phyloP scores from a whole-genome alignment of 257 asterid genomes.

The Primulina tabacum region DNA sequence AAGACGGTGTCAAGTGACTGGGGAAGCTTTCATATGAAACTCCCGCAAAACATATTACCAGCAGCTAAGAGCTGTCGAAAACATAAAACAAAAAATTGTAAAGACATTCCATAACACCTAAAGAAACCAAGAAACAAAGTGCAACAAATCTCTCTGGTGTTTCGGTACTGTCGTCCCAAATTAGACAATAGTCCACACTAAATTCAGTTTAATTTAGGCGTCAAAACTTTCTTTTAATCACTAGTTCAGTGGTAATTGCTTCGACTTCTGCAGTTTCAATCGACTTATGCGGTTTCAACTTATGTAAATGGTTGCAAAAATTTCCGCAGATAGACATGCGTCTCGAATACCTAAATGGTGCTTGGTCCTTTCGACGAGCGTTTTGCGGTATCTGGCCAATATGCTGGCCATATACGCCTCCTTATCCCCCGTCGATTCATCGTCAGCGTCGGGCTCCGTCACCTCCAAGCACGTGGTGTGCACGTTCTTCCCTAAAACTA shows the following conservation, averaged over 20 bases:
- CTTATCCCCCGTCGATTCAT: conserved; percentile 92
- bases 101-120: no score
- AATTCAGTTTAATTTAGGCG: no score
- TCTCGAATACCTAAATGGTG: conserved; percentile 71
- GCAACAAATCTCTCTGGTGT: no score
- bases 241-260: no score
- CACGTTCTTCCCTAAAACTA: conserved; percentile 77
- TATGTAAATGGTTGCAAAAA: background rate
- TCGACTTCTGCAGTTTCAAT: no score
- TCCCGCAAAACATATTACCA: conserved; percentile 5
- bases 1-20: background rate
- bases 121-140: no score
- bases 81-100: background rate
- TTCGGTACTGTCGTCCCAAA: no score
- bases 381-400: conserved; percentile 76
- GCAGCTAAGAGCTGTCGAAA: background rate
- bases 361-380: conserved; percentile 78
- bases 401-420: conserved; percentile 95
- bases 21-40: conserved; percentile 6
- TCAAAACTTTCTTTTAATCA: no score
- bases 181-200: no score
- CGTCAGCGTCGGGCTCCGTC: conserved; percentile 94
- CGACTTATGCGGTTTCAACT: no score
- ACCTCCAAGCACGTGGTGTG: conserved; percentile 78
- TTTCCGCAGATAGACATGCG: background rate